Percentiles rank a stretch among this genome's conserved stretches.
phyloP scores from a whole-genome alignment of 768 basidiomycete species.

The Cyclocybe aegerita region DNA sequence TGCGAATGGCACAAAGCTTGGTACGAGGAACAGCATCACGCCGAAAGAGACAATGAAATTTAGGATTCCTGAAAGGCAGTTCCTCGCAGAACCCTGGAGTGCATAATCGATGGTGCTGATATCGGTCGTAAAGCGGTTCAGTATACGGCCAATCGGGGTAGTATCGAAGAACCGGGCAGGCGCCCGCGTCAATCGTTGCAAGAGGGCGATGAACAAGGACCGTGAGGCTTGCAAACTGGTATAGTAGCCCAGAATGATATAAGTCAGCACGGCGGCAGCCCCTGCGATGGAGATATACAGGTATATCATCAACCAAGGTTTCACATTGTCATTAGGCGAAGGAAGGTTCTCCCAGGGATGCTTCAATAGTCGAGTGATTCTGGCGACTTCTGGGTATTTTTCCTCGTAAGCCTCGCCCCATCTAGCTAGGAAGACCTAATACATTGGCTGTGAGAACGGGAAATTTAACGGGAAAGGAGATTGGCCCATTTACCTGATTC shows the following conservation, averaged over 20 bases:
- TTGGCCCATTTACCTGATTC: conserved; percentile 47
- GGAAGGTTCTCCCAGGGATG: conserved; percentile 53
- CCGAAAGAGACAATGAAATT: conserved; percentile 63
- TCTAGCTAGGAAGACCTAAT: conserved; percentile 60
- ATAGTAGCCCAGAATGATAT: conserved; percentile 65
- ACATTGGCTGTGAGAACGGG: not conserved
- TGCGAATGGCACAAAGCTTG: conserved; percentile 65
- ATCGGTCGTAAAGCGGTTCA: conserved; percentile 79
- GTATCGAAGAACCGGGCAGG: conserved; percentile 72
- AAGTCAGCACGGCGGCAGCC: conserved; percentile 50
- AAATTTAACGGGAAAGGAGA: not conserved
- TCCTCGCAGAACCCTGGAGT: conserved; percentile 53
- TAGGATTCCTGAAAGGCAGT: conserved; percentile 54
- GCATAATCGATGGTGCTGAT: conserved; percentile 73
- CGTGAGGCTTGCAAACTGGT: conserved; percentile 68
- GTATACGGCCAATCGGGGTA: conserved; percentile 74
- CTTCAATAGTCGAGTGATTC: conserved; percentile 14
- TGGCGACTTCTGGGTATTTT: conserved; percentile 17
- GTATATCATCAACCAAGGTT: conserved; percentile 67
- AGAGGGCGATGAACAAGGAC: conserved; percentile 53
- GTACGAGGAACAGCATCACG: conserved; percentile 63
- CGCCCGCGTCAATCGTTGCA: conserved; percentile 56
- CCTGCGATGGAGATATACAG: conserved; percentile 60
- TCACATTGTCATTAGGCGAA: conserved; percentile 56
- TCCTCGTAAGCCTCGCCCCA: conserved; percentile 70